Percentiles rank a stretch among this genome's conserved stretches.
Evolutionary conservation across 352 stramenopile genomes (phyloP).

Genomic region (Pythium grandisporangium): DNA sequence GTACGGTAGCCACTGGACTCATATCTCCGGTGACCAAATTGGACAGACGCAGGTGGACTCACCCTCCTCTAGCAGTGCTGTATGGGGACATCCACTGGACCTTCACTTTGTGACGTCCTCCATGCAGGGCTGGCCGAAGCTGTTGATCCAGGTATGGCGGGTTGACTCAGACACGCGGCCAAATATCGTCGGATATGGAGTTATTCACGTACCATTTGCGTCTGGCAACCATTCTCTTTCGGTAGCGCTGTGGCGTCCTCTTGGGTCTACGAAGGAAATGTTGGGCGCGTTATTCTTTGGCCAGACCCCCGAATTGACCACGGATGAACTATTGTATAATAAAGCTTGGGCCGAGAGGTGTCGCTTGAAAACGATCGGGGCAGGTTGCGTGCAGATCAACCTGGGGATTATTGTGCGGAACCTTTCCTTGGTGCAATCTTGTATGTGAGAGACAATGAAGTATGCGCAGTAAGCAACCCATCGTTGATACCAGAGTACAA

Average conservation of each 20-base stretch:
- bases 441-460: too few species aligned
- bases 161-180: slow-evolving; percentile 35
- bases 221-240: slow-evolving; percentile 34
- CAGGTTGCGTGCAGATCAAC: slow-evolving; percentile 33
- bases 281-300: slow-evolving; percentile 36
- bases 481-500: slow-evolving; percentile 8
- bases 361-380: slow-evolving; percentile 53
- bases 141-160: slow-evolving; percentile 58
- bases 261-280: slow-evolving; percentile 41
- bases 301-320: slow-evolving; percentile 39
- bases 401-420: slow-evolving; percentile 44
- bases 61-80: slow-evolving; percentile 12
- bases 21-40: slow-evolving; percentile 45
- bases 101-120: slow-evolving; percentile 48
- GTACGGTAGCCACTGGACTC: slow-evolving; percentile 40
- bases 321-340: slow-evolving; percentile 46
- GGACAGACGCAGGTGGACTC: slow-evolving; percentile 65
- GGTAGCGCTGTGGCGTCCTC: slow-evolving; percentile 46
- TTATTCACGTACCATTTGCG: slow-evolving; percentile 41
- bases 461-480: slow-evolving; percentile 6
- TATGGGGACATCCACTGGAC: slow-evolving; percentile 63
- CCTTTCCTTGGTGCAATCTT: too few species aligned
- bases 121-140: slow-evolving; percentile 53
- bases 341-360: slow-evolving; percentile 49
- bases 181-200: slow-evolving; percentile 48